phyloP scores from a whole-genome alignment of 192 early-diverging fungal species.

The Coemansia guatemalensis region DNA sequence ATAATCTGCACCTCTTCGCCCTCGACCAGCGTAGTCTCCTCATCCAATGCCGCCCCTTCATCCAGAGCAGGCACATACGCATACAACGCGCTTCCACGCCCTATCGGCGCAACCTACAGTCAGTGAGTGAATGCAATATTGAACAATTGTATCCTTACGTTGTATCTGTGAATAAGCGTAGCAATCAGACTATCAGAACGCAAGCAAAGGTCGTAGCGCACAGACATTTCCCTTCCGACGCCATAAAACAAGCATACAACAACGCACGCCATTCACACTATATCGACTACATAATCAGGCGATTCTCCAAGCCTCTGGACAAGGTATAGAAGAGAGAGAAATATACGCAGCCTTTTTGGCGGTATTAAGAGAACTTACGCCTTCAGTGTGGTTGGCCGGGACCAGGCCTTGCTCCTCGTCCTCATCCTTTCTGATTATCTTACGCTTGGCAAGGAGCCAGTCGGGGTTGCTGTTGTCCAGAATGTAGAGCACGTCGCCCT shows the following conservation, averaged over 20 bases:
- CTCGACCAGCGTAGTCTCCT: conserved; percentile 81
- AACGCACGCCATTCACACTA: too few relatives aligned
- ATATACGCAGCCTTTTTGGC: not conserved
- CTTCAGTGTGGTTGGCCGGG: conserved; percentile 88
- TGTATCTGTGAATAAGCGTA: too few relatives aligned
- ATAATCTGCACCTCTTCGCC: conserved; percentile 72
- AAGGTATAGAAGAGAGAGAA: too few relatives aligned
- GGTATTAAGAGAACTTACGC: conserved; percentile 16
- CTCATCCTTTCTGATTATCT: conserved; percentile 51
- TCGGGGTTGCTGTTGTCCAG: conserved; percentile 86
- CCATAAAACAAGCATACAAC: too few relatives aligned
- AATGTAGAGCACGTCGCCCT: conserved; percentile 86
- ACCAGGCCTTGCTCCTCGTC: conserved; percentile 72
- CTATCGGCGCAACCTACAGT: conserved; percentile 55
- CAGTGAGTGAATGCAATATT: not conserved
- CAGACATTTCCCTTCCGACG: too few relatives aligned
- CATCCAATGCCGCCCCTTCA: conserved; percentile 61
- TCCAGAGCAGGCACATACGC: conserved; percentile 63
- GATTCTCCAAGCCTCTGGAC: too few relatives aligned
- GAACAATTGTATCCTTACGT: too few relatives aligned
- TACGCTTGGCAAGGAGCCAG: conserved; percentile 86
- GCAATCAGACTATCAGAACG: too few relatives aligned
- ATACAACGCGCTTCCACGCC: conserved; percentile 68
- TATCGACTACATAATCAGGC: too few relatives aligned
- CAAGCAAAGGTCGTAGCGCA: too few relatives aligned